phyloP scores from a whole-genome alignment of 495 filamentous ascomycete species.

The Penicillium roqueforti region DNA sequence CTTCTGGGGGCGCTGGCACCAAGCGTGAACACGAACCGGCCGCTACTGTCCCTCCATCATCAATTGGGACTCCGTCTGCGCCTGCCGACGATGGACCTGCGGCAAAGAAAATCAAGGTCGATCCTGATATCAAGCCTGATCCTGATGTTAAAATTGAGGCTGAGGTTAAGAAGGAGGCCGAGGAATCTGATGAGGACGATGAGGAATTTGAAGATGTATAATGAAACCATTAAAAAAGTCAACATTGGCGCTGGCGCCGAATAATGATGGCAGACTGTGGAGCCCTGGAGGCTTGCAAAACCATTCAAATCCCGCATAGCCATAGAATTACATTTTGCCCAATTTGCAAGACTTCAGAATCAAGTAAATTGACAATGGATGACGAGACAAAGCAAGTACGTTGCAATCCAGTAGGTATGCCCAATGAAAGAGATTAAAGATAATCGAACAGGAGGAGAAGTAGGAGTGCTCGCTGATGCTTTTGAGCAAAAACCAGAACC shows the following conservation, averaged over 20 bases:
- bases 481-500: not conserved
- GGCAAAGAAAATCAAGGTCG: slow-evolving; percentile 42
- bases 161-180: slow-evolving; percentile 34
- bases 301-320: not conserved
- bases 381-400: not conserved
- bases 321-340: not conserved
- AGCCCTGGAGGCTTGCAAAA: not conserved
- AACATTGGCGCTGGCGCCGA: slow-evolving; percentile 18
- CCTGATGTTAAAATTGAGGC: slow-evolving; percentile 20
- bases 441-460: not conserved
- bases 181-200: slow-evolving; percentile 50
- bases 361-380: no score
- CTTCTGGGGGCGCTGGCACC: slow-evolving; percentile 23
- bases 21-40: slow-evolving; percentile 42
- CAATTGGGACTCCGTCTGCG: slow-evolving; percentile 41
- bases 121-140: slow-evolving; percentile 32
- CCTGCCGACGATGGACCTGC: slow-evolving; percentile 38
- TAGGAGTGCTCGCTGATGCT: not conserved
- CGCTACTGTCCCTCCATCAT: slow-evolving; percentile 40
- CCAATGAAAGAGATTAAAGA: not conserved
- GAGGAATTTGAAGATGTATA: slow-evolving; percentile 52
- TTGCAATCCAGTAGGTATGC: not conserved
- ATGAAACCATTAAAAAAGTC: not conserved
- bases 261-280: not conserved
- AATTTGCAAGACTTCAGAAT: not conserved